Percentiles rank a stretch among this genome's conserved stretches.
These are phyloP conservation scores for Tuctoria greenei DNA, from an alignment of 176 grass and related monocot species.

Conservation along the genomic window DNA sequence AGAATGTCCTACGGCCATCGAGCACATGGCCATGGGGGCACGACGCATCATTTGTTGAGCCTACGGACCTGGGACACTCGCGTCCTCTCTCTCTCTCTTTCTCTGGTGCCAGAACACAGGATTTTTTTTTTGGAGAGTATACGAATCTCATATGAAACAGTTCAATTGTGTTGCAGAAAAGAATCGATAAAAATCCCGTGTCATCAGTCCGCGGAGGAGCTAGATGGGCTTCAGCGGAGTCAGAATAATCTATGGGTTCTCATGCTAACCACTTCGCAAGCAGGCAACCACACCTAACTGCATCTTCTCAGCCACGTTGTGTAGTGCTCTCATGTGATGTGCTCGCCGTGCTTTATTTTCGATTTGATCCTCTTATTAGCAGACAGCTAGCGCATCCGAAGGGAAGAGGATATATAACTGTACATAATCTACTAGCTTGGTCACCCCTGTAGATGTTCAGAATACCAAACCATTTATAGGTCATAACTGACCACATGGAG, in stretches of 20 bases:
- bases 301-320: neutral
- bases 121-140: neutral
- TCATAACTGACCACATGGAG: too few relatives aligned
- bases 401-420: neutral
- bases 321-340: slow-evolving; percentile 8
- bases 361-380: neutral
- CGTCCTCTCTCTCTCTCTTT: neutral
- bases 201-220: neutral
- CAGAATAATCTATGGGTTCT: neutral
- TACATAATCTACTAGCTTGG: neutral
- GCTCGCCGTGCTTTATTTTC: neutral
- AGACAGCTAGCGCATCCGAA: slow-evolving; percentile 15
- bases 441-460: neutral
- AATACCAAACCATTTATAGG: too few relatives aligned
- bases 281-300: neutral
- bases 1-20: slow-evolving; percentile 66
- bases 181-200: neutral
- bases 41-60: slow-evolving; percentile 51
- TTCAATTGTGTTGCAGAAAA: too few relatives aligned
- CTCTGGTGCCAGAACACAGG: neutral
- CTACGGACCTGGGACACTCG: neutral
- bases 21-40: slow-evolving; percentile 61
- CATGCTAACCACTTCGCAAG: neutral
- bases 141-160: neutral
- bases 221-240: neutral